These are phyloP conservation scores for Prunus persica DNA, from an alignment of 306 rosid species.

Conservation along the genomic window Prunus_persica_NCBIv2 NC_034015.1:12420501-12421000, in stretches of 20 bases:
- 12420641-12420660: background rate
- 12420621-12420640: too few relatives aligned
- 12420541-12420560: too few relatives aligned
- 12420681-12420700: background rate
- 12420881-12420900: background rate
- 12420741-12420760: background rate
- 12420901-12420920: background rate
- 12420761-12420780: background rate
- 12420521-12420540: too few relatives aligned
- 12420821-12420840: background rate
- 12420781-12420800: background rate
- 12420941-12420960: conserved; percentile 16
- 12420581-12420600: too few relatives aligned
- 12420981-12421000: conserved; percentile 14
- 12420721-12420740: background rate
- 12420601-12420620: too few relatives aligned
- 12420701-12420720: background rate
- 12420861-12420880: background rate
- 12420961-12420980: conserved; percentile 13
- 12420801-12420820: background rate
- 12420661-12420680: background rate
- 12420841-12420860: background rate
- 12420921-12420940: conserved; percentile 1
- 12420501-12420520: too few relatives aligned
- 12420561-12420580: too few relatives aligned